These are phyloP conservation scores for Colletotrichum trifolii DNA, from an alignment of 2,329 filamentous ascomycete species.

Conservation along the genomic window DNA sequence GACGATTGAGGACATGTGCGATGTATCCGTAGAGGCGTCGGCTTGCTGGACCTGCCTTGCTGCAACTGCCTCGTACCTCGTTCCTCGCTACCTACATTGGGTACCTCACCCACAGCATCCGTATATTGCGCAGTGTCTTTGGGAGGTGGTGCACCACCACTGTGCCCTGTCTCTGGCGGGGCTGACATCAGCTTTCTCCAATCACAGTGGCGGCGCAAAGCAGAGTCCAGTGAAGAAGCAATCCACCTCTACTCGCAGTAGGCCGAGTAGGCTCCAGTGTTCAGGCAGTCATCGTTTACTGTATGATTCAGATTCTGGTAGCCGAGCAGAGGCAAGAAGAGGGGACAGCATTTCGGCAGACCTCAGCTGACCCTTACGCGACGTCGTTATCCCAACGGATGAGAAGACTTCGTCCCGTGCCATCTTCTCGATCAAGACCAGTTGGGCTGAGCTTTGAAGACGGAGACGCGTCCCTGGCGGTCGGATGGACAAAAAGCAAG, in stretches of 20 bases:
- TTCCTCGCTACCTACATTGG: no score
- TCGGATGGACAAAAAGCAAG: neutral
- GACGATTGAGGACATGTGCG: conserved; percentile 33
- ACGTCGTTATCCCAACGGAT: no score
- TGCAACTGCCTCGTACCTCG: no score
- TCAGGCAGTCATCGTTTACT: no score
- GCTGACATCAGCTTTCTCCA: conserved; percentile 23
- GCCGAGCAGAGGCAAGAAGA: neutral
- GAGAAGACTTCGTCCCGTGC: neutral
- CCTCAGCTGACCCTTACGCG: no score
- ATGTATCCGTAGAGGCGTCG: conserved; percentile 12
- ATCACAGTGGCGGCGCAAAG: conserved; percentile 26
- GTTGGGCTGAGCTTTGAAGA: no score
- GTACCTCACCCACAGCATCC: no score
- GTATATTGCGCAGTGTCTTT: no score
- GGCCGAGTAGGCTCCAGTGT: no score
- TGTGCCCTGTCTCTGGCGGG: conserved; percentile 17
- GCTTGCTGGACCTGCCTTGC: no score
- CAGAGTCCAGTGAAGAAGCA: conserved; percentile 9
- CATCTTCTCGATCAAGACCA: no score
- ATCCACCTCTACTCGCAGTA: conserved; percentile 17
- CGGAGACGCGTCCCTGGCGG: neutral
- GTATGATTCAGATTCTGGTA: neutral
- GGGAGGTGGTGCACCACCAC: neutral
- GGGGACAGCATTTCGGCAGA: no score